These are phyloP conservation scores for Viridothelium virens DNA, from an alignment of 495 filamentous ascomycete genomes.

Conservation along the genomic window DNA sequence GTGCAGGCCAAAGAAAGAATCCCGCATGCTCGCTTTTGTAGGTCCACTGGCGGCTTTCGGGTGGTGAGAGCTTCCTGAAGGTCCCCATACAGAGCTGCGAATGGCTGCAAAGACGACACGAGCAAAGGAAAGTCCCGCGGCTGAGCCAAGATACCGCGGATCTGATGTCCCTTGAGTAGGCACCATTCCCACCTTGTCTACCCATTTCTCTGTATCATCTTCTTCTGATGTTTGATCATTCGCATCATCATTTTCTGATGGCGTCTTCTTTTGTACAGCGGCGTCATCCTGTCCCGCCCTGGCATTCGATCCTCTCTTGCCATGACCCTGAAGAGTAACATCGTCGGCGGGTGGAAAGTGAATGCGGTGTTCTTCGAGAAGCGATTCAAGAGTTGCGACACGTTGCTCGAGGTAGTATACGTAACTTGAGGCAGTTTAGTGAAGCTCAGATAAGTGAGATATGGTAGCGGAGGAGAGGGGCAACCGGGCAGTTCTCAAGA, in stretches of 20 bases:
- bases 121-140: slow-evolving; percentile 89
- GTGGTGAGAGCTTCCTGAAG: not conserved
- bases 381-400: slow-evolving; percentile 71
- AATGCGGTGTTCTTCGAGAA: slow-evolving; percentile 62
- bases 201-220: slow-evolving; percentile 46
- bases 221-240: slow-evolving; percentile 9
- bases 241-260: slow-evolving; percentile 8
- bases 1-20: slow-evolving; percentile 91
- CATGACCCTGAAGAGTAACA: slow-evolving; percentile 50
- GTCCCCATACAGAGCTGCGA: slow-evolving; percentile 60
- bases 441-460: not conserved
- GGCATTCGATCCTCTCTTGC: slow-evolving; percentile 40
- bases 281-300: slow-evolving; percentile 2
- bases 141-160: slow-evolving; percentile 73
- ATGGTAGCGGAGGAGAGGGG: not conserved
- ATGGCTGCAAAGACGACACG: slow-evolving; percentile 91
- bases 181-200: slow-evolving; percentile 67
- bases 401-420: slow-evolving; percentile 89
- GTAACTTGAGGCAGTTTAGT: slow-evolving; percentile 53
- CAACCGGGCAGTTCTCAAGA: slow-evolving; percentile 9
- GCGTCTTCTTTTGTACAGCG: not conserved
- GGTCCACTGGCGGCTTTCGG: slow-evolving; percentile 31
- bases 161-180: slow-evolving; percentile 69
- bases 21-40: slow-evolving; percentile 55
- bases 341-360: slow-evolving; percentile 67